Evolutionary conservation across 2,329 filamentous ascomycete species (phyloP), one percentile per base, ranked within the genome.

Genomic region (Fonsecaea pugnacius): DNA sequence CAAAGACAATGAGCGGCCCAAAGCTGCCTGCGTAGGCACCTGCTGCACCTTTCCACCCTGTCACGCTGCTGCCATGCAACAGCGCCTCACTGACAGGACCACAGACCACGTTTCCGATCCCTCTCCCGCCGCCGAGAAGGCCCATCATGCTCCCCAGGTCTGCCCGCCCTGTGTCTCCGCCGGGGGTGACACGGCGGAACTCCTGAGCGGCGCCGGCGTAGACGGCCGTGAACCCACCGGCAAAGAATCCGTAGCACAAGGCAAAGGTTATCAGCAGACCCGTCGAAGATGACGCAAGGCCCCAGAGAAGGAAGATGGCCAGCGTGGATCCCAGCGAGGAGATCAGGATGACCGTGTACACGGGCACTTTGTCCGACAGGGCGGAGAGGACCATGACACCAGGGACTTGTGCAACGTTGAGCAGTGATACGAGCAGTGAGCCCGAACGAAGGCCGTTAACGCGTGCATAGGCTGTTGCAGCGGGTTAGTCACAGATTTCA

Each of bases 141-240:
- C 78, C 78, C 62, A 84, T 82, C 0, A 84, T 76, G 66, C 84
- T 79, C 0, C 80, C 79, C 3, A 79, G 73, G 50, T 85, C 82
- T 0, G 78, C 74, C n/a, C 48, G 27, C 10, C 58, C 58, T 3
- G 46, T 60, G 24, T 53, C 16, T n/a, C 58, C 58, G n/a, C 58
- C 58, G 16, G 58, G 58, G 27, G 58, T 53, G 14, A 60, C 58
- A 60, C 58, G 58, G 21, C 48, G 43, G 30, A 60, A 33, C 27
- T 60, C 77, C 18, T 73, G 75, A 33, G 81, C 77, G 21, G 81
- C 77, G 2, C 77, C 81, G 21, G 79, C 75, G 76, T 79, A 83
- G 1, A 74, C 76, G 1, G 73, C 70, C 1, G 76, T 77, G 63
- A 76, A 81, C 3, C 76, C 76, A 0, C 78, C 77, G 0, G 76